Percentiles rank a stretch among this genome's conserved stretches.
These are phyloP conservation scores for Lepraria neglecta DNA, from an alignment of 495 filamentous ascomycete genomes.

Conservation along the genomic window DNA sequence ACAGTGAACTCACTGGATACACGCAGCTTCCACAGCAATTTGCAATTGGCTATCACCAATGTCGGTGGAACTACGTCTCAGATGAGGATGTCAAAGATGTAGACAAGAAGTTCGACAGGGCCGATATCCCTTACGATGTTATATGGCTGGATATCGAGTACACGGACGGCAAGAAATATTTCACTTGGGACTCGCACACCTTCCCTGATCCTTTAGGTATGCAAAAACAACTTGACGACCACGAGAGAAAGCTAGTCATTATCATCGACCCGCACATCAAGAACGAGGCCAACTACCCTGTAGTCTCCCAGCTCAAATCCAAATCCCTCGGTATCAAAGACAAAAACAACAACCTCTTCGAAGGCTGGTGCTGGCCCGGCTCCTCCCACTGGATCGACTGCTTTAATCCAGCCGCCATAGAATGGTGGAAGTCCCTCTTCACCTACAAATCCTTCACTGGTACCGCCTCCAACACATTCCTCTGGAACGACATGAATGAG, in stretches of 20 bases:
- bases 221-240: conserved; percentile 74
- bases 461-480: conserved; percentile 72
- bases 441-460: conserved; percentile 81
- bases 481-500: conserved; percentile 99
- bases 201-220: conserved; percentile 83
- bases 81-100: conserved; percentile 96
- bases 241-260: conserved; percentile 82
- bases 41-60: conserved; percentile 89
- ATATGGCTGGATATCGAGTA: conserved; percentile 99
- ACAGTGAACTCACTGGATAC: conserved; percentile 90
- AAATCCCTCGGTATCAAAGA: conserved; percentile 78
- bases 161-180: conserved; percentile 92
- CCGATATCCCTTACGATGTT: conserved; percentile 92
- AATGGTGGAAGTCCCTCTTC: conserved; percentile 87
- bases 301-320: conserved; percentile 73
- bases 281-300: conserved; percentile 68
- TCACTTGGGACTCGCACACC: conserved; percentile 85
- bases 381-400: conserved; percentile 92
- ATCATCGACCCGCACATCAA: conserved; percentile 99
- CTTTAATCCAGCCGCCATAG: conserved; percentile 78
- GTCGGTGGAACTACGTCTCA: conserved; percentile 96
- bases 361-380: conserved; percentile 98
- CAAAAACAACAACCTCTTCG: conserved; percentile 83
- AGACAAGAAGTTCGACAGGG: conserved; percentile 90
- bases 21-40: conserved; percentile 88